Conservation (phyloP, 805 yeast genomes). For the Candida suzukii region DNA sequence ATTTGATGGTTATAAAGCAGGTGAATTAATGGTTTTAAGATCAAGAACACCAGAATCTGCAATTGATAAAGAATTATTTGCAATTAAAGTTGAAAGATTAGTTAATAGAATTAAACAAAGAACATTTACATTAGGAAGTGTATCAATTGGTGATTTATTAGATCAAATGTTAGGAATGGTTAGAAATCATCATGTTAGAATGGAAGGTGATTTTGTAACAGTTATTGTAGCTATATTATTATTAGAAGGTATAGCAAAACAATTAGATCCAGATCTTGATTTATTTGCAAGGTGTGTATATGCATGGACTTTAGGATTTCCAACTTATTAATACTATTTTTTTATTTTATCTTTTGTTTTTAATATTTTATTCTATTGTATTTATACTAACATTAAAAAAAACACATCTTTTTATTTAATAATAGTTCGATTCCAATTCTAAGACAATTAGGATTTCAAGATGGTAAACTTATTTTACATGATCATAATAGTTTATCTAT, state of each 20-base stretch:
- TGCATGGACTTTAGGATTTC: slow-evolving; percentile 30
- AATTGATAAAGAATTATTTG: slow-evolving; percentile 75
- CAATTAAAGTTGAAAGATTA: slow-evolving; percentile 76
- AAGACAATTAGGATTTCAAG: slow-evolving; percentile 71
- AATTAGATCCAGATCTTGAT: slow-evolving; percentile 87
- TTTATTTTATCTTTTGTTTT: not conserved
- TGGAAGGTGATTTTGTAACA: slow-evolving; percentile 96
- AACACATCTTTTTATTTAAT: not conserved
- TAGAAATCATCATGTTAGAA: slow-evolving; percentile 85
- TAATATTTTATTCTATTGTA: not conserved
- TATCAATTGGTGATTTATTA: slow-evolving; percentile 84
- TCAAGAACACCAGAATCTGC: slow-evolving; percentile 94
- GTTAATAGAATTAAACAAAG: slow-evolving; percentile 76
- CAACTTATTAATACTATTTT: slow-evolving; percentile 24
- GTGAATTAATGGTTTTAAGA: slow-evolving; percentile 91
- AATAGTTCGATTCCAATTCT: slow-evolving; percentile 74
- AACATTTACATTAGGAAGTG: slow-evolving; percentile 87
- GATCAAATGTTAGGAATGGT: slow-evolving; percentile 90
- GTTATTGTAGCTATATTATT: slow-evolving; percentile 90
- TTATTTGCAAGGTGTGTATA: slow-evolving; percentile 92
- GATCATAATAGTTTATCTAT: slow-evolving; percentile 63
- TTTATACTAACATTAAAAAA: not conserved
- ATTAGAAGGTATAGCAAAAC: slow-evolving; percentile 93
- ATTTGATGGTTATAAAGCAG: slow-evolving; percentile 92
- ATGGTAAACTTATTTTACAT: slow-evolving; percentile 50